A percentile compares a stretch with the other conserved stretches of the same genome.
phyloP scores from a whole-genome alignment of 2,329 filamentous ascomycete species.

The Chrysoporthe cubensis region DNA sequence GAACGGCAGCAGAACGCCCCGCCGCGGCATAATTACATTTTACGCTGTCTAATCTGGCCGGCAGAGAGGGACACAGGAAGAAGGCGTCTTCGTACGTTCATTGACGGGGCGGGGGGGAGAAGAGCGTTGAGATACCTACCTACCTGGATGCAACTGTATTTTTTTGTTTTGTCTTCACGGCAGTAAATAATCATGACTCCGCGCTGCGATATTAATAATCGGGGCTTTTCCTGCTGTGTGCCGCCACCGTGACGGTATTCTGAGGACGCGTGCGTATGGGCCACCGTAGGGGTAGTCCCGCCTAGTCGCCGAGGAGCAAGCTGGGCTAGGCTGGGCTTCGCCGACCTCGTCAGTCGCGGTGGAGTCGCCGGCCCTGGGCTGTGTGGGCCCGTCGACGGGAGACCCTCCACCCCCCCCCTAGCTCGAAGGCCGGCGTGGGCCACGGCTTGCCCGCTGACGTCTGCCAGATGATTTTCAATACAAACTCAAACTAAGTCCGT shows the following conservation, averaged over 20 bases:
- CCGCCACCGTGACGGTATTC: background rate
- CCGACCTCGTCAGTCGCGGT: background rate
- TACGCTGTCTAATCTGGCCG: background rate
- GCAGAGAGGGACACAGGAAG: background rate
- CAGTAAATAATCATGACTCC: constrained; percentile 4
- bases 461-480: too few relatives aligned
- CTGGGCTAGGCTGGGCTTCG: background rate
- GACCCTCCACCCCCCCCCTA: background rate
- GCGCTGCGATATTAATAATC: too few relatives aligned
- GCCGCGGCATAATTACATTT: background rate
- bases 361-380: background rate
- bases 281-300: too few relatives aligned
- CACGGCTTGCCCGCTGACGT: background rate
- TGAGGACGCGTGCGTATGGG: too few relatives aligned
- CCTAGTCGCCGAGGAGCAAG: constrained; percentile 1
- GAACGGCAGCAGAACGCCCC: background rate
- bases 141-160: constrained; percentile 19
- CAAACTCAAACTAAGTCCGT: too few relatives aligned
- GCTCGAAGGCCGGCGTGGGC: background rate
- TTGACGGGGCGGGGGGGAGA: background rate
- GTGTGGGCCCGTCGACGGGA: background rate
- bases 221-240: background rate
- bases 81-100: background rate
- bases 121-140: constrained; percentile 26
- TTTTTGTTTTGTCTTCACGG: constrained; percentile 10